Conservation (phyloP, 2,329 filamentous ascomycete species). For the Aschersonia sp. region DNA sequence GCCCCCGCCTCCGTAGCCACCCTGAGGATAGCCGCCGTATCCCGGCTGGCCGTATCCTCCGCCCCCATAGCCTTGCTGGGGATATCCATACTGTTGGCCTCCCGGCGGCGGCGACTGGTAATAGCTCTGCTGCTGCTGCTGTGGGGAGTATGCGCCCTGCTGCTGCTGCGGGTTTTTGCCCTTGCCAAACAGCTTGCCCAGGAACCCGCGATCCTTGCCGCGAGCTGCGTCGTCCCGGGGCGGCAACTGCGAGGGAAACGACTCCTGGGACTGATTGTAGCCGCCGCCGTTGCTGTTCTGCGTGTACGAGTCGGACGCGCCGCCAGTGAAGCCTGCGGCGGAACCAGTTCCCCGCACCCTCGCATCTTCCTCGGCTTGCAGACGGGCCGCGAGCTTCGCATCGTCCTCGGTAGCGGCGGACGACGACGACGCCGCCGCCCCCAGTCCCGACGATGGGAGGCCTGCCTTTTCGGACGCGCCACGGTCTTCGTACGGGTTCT, state of each 20-base stretch:
- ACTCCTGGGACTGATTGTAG: constrained; percentile 10
- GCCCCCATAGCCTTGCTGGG: constrained; percentile 2
- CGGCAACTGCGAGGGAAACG: constrained; percentile 25
- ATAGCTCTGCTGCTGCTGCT: constrained; percentile 12
- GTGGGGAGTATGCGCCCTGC: constrained; percentile 7
- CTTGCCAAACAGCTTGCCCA: constrained; percentile 39
- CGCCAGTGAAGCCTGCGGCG: constrained; percentile 17
- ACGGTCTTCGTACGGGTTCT: constrained; percentile 51
- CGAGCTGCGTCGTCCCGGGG: constrained; percentile 22
- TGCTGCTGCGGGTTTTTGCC: constrained; percentile 16
- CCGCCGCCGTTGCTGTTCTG: constrained; percentile 7
- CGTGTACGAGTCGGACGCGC: constrained; percentile 12
- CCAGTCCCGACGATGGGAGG: constrained; percentile 4
- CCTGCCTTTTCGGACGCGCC: constrained; percentile 3
- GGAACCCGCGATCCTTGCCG: constrained; percentile 25
- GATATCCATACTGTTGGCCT: constrained; percentile 11
- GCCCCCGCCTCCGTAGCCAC: constrained; percentile 2
- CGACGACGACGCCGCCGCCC: constrained; percentile 15
- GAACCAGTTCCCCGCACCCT: constrained; percentile 26
- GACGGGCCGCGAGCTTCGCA: constrained; percentile 55
- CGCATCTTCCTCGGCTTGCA: constrained; percentile 75
- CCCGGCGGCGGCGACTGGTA: constrained; percentile 9
- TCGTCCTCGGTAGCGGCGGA: constrained; percentile 42
- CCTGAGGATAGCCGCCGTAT: constrained; percentile 15
- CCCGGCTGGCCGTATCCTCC: constrained; percentile 8